Evolutionary conservation across 1,139 yeast species (phyloP).

Genomic region (Keqinozyma sinolaborantium): DNA sequence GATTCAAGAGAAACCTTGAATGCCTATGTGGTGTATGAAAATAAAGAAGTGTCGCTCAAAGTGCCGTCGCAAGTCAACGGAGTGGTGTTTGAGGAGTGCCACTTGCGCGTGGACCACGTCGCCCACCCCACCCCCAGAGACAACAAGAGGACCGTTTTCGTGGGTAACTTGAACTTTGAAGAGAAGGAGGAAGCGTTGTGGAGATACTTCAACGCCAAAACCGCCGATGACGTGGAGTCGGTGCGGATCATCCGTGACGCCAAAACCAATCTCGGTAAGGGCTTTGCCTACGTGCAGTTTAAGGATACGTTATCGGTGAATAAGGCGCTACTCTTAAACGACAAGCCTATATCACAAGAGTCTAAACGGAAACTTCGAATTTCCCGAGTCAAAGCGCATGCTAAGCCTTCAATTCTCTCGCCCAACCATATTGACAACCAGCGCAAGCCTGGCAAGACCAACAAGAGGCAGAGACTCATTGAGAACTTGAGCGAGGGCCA

Average conservation of each 20-base stretch:
- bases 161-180: conserved; percentile 92
- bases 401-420: conserved; percentile 43
- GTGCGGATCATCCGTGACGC: conserved; percentile 90
- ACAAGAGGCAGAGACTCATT: conserved; percentile 12
- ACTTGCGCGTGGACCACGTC: conserved; percentile 86
- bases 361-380: conserved; percentile 70
- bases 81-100: conserved; percentile 62
- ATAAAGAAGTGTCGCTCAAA: conserved; percentile 48
- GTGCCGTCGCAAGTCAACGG: conserved; percentile 62
- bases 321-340: conserved; percentile 77
- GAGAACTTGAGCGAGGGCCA: conserved; percentile 54
- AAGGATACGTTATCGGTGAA: conserved; percentile 76
- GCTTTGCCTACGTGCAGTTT: conserved; percentile 95
- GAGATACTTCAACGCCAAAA: conserved; percentile 63
- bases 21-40: conserved; percentile 78
- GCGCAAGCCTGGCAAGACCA: conserved; percentile 20
- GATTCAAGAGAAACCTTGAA: conserved; percentile 76
- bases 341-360: conserved; percentile 54
- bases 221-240: conserved; percentile 74
- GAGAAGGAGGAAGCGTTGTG: conserved; percentile 87
- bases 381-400: conserved; percentile 64
- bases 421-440: conserved; percentile 43
- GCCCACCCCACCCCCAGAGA: conserved; percentile 89
- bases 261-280: conserved; percentile 93
- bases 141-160: conserved; percentile 79